A percentile compares a stretch with the other conserved stretches of the same genome.
phyloP scores from a whole-genome alignment of 1,284 basidiomycete genomes.

The Nidula niveotomentosa region DNA sequence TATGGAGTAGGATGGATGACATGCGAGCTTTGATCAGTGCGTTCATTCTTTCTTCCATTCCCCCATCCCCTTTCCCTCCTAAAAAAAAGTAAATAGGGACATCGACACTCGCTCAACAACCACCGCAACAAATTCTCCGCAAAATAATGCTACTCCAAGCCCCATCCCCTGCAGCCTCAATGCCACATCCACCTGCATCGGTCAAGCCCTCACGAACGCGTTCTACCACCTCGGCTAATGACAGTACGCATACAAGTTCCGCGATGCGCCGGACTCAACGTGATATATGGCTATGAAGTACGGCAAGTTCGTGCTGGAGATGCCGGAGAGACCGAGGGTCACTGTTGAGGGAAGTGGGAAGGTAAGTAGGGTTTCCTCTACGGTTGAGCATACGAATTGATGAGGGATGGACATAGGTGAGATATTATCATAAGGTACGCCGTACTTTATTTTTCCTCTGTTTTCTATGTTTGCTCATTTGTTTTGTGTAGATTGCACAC shows the following conservation, averaged over 20 bases:
- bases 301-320: constrained; percentile 42
- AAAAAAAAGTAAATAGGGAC: no score
- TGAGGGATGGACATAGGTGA: constrained; percentile 28
- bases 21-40: constrained; percentile 45
- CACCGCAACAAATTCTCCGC: constrained; percentile 50
- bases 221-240: constrained; percentile 47
- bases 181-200: constrained; percentile 37
- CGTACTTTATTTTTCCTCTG: no score
- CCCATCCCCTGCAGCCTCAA: constrained; percentile 40
- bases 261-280: constrained; percentile 38
- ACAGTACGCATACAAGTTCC: constrained; percentile 45
- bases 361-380: no score
- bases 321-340: constrained; percentile 31
- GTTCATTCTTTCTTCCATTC: constrained; percentile 1
- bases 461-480: background rate
- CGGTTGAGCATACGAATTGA: no score
- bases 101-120: constrained; percentile 21
- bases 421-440: constrained; percentile 41
- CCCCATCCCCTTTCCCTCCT: no score
- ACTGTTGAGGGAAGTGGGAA: constrained; percentile 24
- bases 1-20: constrained; percentile 44
- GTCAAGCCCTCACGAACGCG: constrained; percentile 37
- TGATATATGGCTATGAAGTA: constrained; percentile 37
- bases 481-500: constrained; percentile 31
- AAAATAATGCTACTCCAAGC: constrained; percentile 44